Evolutionary conservation across 768 basidiomycete species (phyloP), one percentile per base, ranked within the genome.

Genomic region (Kwoniella shandongensis): DNA sequence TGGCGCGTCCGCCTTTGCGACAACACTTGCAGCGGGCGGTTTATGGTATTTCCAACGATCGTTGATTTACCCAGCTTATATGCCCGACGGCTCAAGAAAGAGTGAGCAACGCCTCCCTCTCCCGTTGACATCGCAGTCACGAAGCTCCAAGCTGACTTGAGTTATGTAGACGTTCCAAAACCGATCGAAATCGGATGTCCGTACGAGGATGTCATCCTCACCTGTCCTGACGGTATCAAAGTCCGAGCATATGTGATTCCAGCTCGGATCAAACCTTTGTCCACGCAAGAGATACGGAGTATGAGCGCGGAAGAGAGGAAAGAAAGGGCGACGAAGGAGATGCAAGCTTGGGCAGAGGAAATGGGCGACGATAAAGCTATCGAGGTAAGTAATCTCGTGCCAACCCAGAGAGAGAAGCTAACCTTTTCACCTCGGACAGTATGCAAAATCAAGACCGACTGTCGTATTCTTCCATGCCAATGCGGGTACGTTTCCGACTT

Each of bases 391-490:
- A 3, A 5, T 5, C 0, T 32, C 17, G 13, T 85, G 85, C 63
- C 38, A 3, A 25, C 17, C n/a, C 13, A 25, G 18, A n/a, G 23
- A 42, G 29, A 42, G 29, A 17, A 23, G 41, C 12, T 41, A 25
- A 18, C 36, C 36, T n/a, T 38, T 23, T 11, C 3, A 18, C 17
- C 23, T 13, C 30, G 55, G 22, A 18, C 30, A 67, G 61, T 74
- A 65, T 54, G 63, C 65, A 7, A 72, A 66, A 51, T 54, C 57
- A 15, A 81, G 91, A 15, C 94, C 94, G 1, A 96, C 91, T 0
- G 81, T 98, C 1, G 76, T 98, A 47, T 89, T 97, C 85, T 91
- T 96, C 54, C 93, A 97, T 66, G 94, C 79, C 3, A 81, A 81
- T 64, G 94, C 80, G 1, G 65, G 78, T 78, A 50, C 54, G 76